phyloP scores from a whole-genome alignment of 73 alveolate genomes.

The Loxodes magnus region DNA sequence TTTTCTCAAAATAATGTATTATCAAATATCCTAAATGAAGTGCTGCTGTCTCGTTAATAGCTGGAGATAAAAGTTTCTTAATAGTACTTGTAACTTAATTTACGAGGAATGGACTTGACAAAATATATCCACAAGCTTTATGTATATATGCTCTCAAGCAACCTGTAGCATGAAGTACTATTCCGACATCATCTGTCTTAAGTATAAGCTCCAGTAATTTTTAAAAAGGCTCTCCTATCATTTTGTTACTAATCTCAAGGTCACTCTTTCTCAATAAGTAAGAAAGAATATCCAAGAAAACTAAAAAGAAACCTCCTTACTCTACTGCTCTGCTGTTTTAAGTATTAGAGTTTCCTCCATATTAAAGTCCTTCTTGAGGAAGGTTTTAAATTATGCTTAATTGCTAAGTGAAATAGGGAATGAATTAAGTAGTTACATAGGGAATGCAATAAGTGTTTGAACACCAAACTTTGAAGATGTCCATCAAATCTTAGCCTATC shows the following conservation, averaged over 20 bases:
- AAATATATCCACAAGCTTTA: conserved; percentile 45
- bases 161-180: conserved; percentile 48
- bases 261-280: conserved; percentile 28
- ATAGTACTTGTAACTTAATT: conserved; percentile 54
- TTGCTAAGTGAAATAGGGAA: conserved; percentile 68
- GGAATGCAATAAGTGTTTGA: conserved; percentile 36
- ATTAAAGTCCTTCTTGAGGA: conserved; percentile 22
- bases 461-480: conserved; percentile 75
- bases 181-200: conserved; percentile 34
- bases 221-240: conserved; percentile 26
- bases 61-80: conserved; percentile 50
- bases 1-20: conserved; percentile 54
- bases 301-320: conserved; percentile 23
- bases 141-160: conserved; percentile 58
- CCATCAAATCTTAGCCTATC: conserved; percentile 51
- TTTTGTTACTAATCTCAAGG: conserved; percentile 14
- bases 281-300: conserved; percentile 30
- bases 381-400: too few relatives aligned
- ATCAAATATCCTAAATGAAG: conserved; percentile 66
- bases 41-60: conserved; percentile 63
- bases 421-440: conserved; percentile 40
- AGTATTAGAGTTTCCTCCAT: conserved; percentile 40
- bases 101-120: conserved; percentile 23
- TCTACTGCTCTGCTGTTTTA: conserved; percentile 41
- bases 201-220: conserved; percentile 19